Evolutionary conservation across 2,329 filamentous ascomycete genomes (phyloP), one percentile per base, ranked within the genome.

Genomic region (Cladosporium austrohemisphaericum): DNA sequence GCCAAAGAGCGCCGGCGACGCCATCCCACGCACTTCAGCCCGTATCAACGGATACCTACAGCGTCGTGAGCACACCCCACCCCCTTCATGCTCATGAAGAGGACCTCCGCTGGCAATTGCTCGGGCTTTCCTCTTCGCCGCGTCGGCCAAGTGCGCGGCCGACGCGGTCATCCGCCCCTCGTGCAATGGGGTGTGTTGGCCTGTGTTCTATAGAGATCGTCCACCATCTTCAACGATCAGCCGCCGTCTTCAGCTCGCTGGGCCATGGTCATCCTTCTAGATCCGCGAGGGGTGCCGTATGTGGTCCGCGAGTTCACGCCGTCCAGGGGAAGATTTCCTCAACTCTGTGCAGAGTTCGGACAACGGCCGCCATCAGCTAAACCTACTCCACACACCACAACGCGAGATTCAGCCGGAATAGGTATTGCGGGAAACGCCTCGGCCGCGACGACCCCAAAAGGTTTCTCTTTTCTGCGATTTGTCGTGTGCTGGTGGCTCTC

Each of bases 41-140:
- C 26, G n/a, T 31, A 37, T 47, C 44, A 10, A 38, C 44, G 44
- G 44, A 23, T 47, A 22, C 44, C 25, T n/a, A 47, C 44, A 47
- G 44, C 19, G 5, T 11, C 20, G 25, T 6, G 6, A 11, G 25
- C 6, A 6, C 38, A 41, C 33, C 26, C 44, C 43, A 37, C 35
- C 22, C 29, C 29, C 20, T 18, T n/a, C n/a, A n/a, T n/a, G n/a
- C n/a, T n/a, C n/a, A n/a, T n/a, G n/a, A n/a, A n/a, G n/a, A n/a
- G n/a, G n/a, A n/a, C n/a, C n/a, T n/a, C n/a, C 16, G 33, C 18
- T 38, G 44, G 33, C 44, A 33, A 38, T 38, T 47, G 25, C 33
- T 47, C 44, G 44, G 44, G 25, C 41, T 32, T 23, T 5, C 13
- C 18, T 18, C 16, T 14, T 22, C 41, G 41, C 32, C 41, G 41